Evolutionary conservation across 768 basidiomycete species (phyloP).

Genomic region (Sistotremastrum niveocremeum): DNA sequence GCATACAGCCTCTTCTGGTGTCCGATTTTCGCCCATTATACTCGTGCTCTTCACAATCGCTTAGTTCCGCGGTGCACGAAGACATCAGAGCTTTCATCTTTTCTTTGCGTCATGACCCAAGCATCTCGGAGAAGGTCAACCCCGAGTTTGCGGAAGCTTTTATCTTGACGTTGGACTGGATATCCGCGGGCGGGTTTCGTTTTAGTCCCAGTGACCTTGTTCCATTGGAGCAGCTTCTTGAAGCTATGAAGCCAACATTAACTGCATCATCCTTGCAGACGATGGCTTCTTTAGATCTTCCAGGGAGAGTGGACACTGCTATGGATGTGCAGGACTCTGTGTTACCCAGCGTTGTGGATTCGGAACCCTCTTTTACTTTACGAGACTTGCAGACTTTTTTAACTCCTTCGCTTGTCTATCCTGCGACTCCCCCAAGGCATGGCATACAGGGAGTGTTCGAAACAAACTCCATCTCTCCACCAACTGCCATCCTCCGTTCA

Average conservation of each 20-base stretch:
- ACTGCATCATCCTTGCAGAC: not conserved
- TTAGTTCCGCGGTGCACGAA: no score
- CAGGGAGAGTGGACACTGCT: constrained; percentile 15
- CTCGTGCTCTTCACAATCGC: no score
- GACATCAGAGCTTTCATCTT: no score
- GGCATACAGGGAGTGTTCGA: constrained; percentile 45
- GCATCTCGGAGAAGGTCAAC: no score
- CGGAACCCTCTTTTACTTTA: constrained; percentile 20
- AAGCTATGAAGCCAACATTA: not conserved
- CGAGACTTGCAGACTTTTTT: constrained; percentile 35
- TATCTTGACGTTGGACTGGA: no score
- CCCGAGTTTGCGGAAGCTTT: no score
- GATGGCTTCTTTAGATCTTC: not conserved
- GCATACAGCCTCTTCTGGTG: no score
- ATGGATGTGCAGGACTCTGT: constrained; percentile 10
- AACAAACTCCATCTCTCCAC: constrained; percentile 54
- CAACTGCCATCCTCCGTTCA: constrained; percentile 53
- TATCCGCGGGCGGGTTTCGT: no score
- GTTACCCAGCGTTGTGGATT: constrained; percentile 5
- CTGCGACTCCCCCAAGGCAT: constrained; percentile 41
- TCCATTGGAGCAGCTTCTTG: no score
- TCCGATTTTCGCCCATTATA: no score
- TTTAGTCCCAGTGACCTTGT: no score
- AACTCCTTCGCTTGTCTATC: constrained; percentile 21
- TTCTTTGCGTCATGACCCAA: no score